Conservation (phyloP, 257 asterid genomes). For the Pogostemon cablin region DNA sequence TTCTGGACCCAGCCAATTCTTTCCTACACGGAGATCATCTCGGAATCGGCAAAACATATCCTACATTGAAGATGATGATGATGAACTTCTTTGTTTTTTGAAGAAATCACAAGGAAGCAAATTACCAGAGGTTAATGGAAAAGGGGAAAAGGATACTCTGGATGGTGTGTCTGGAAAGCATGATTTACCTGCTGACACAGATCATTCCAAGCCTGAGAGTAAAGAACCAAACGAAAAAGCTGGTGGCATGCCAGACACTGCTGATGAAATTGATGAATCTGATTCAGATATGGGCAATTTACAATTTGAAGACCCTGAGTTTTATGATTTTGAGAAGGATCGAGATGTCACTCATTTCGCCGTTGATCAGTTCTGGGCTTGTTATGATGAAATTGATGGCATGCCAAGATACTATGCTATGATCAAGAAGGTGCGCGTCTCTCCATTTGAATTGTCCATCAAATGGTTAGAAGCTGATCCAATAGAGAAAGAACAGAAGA, state of each 20-base stretch:
- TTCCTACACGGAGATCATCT: slow-evolving; percentile 57
- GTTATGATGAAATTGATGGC: slow-evolving; percentile 60
- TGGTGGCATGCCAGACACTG: slow-evolving; percentile 18
- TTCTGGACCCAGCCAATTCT: slow-evolving; percentile 41
- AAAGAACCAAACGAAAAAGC: slow-evolving; percentile 31
- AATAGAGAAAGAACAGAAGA: slow-evolving; percentile 33
- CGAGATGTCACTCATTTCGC: slow-evolving; percentile 48
- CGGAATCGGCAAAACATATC: slow-evolving; percentile 59
- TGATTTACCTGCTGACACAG: slow-evolving; percentile 24
- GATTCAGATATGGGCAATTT: slow-evolving; percentile 28
- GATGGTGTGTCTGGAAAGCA: slow-evolving; percentile 28
- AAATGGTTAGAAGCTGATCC: slow-evolving; percentile 76
- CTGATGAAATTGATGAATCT: slow-evolving; percentile 40
- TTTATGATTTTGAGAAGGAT: slow-evolving; percentile 64
- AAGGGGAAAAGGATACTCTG: slow-evolving; percentile 30
- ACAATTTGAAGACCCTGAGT: slow-evolving; percentile 66
- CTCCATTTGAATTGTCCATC: slow-evolving; percentile 53
- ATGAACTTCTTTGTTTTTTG: slow-evolving; percentile 39
- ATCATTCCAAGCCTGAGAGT: slow-evolving; percentile 29
- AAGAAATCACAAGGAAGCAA: slow-evolving; percentile 43
- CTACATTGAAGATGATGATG: slow-evolving; percentile 56
- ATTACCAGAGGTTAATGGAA: slow-evolving; percentile 35
- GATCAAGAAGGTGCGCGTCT: slow-evolving; percentile 44
- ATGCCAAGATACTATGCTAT: slow-evolving; percentile 86
- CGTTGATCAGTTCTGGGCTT: slow-evolving; percentile 78